Evolutionary conservation across 345 rosid genomes (phyloP).

Genomic region (Eucalyptus pauciflora): DNA sequence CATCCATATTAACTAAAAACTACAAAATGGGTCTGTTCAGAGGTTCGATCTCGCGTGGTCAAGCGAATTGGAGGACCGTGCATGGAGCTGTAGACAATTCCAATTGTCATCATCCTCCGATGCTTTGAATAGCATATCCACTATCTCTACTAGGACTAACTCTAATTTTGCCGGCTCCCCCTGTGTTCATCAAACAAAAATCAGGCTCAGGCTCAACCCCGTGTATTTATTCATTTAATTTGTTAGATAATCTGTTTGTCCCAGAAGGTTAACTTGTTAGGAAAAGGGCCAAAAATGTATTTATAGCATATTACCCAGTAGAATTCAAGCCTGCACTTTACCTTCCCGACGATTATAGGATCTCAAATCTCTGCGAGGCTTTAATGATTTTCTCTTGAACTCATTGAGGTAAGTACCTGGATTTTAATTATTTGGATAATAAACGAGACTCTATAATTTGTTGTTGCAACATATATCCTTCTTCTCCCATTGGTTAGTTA

Average conservation of each 20-base stretch:
- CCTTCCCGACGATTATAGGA: not conserved
- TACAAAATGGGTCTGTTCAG: not conserved
- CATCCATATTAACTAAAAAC: not conserved
- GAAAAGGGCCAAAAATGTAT: not conserved
- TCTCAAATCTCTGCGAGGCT: not conserved
- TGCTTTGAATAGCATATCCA: not conserved
- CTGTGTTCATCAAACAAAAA: not conserved
- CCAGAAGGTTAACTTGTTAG: not conserved
- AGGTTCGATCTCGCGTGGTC: not conserved
- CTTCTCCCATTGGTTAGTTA: not conserved
- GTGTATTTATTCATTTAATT: not conserved
- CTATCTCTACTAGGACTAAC: not conserved
- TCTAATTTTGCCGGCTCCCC: not conserved
- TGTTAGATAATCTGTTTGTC: not conserved
- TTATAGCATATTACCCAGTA: not conserved
- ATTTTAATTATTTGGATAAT: not conserved
- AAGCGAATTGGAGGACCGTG: not conserved
- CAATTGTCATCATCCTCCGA: not conserved
- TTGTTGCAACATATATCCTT: not conserved
- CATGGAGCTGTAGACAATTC: not conserved
- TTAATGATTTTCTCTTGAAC: not conserved
- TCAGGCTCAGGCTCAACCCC: not conserved
- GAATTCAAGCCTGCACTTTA: not conserved
- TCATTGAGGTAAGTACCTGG: not conserved
- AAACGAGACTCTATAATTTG: not conserved